phyloP scores from a whole-genome alignment of 495 filamentous ascomycete genomes.

The Talaromyces borbonicus region DNA sequence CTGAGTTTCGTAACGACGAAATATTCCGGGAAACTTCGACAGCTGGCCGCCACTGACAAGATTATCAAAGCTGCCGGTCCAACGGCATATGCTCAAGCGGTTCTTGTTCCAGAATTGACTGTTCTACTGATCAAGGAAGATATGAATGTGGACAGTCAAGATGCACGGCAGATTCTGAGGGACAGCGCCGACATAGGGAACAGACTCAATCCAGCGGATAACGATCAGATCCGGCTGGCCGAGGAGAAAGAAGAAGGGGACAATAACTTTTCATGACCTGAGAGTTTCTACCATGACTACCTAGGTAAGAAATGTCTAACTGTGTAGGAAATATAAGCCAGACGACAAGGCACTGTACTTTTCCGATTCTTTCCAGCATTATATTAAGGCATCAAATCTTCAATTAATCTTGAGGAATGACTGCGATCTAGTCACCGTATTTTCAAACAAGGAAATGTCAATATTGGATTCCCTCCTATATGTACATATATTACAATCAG shows the following conservation, averaged over 20 bases:
- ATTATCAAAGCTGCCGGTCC: conserved; percentile 62
- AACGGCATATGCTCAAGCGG: conserved; percentile 68
- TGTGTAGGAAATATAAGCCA: no score
- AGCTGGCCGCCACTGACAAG: conserved; percentile 53
- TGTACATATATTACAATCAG: no score
- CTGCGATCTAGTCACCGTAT: no score
- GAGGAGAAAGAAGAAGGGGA: conserved; percentile 24
- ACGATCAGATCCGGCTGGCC: conserved; percentile 47
- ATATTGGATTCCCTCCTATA: no score
- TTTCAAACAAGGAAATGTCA: no score
- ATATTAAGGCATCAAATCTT: no score
- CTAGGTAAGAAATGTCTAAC: no score
- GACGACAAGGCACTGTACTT: no score
- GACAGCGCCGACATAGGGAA: conserved; percentile 74
- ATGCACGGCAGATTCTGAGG: conserved; percentile 56
- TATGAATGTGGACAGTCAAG: conserved; percentile 55
- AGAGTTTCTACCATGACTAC: no score
- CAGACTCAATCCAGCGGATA: conserved; percentile 54
- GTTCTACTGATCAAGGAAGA: conserved; percentile 75
- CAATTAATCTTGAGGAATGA: no score
- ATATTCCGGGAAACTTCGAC: conserved; percentile 52
- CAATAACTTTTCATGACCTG: neutral
- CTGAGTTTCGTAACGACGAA: conserved; percentile 53
- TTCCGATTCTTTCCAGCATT: no score
- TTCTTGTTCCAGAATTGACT: conserved; percentile 79